A percentile compares a stretch with the other conserved stretches of the same genome.
These are phyloP conservation scores for Oryza meyeriana DNA, from an alignment of 176 grass and related monocot species.

Conservation along the genomic window DNA sequence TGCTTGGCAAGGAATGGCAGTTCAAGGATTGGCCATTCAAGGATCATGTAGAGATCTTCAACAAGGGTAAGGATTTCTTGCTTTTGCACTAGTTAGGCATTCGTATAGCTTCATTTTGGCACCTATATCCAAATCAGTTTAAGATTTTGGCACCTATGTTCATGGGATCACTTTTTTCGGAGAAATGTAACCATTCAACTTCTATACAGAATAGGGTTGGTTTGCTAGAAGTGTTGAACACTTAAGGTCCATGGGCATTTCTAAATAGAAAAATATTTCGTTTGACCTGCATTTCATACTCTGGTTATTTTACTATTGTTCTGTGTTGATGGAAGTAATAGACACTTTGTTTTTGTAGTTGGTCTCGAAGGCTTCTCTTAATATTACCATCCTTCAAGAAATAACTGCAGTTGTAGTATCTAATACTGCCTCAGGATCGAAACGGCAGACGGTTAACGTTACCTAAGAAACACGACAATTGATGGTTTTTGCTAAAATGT, in stretches of 20 bases:
- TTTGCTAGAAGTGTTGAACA: neutral
- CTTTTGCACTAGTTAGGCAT: neutral
- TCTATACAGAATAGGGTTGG: neutral
- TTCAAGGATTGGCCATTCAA: conserved; percentile 99
- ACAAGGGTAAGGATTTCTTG: conserved; percentile 57
- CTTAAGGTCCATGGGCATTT: neutral
- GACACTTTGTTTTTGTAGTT: neutral
- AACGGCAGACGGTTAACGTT: neutral
- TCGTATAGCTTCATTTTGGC: neutral
- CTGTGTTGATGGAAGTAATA: neutral
- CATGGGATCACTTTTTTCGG: neutral
- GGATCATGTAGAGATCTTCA: conserved; percentile 94
- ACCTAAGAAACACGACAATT: neutral
- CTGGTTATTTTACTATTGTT: neutral
- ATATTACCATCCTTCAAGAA: neutral
- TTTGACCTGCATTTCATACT: neutral
- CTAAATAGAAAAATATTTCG: neutral
- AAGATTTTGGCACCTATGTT: neutral
- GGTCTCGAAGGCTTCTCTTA: neutral
- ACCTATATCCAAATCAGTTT: neutral
- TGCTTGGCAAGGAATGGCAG: conserved; percentile 97
- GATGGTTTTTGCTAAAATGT: neutral
- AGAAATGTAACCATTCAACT: neutral
- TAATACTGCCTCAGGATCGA: neutral
- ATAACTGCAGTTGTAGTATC: neutral